A percentile compares a stretch with the other conserved stretches of the same genome.
phyloP scores from a whole-genome alignment of 257 asterid species.

The Dorcoceras hygrometricum region DNA sequence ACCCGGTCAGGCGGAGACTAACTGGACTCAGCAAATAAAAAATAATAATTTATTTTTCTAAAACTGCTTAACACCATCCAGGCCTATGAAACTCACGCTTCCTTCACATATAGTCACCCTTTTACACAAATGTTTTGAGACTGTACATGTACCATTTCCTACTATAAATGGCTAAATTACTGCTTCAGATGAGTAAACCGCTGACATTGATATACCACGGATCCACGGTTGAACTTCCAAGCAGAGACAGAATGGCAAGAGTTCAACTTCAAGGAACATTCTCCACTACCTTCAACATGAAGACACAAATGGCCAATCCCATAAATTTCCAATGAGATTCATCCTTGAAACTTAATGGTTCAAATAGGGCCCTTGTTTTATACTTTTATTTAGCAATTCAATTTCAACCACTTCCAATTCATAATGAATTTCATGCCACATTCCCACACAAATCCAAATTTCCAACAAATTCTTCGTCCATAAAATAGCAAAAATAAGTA shows the following conservation, averaged over 20 bases:
- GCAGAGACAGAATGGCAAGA: background rate
- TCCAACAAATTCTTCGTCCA: background rate
- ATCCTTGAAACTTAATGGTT: background rate
- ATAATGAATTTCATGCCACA: background rate
- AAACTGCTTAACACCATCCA: background rate
- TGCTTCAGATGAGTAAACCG: background rate
- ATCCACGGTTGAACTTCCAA: background rate
- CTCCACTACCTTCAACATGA: background rate
- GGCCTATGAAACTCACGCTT: background rate
- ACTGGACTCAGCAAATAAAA: background rate
- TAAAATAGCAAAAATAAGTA: background rate
- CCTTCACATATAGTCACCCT: too few species aligned
- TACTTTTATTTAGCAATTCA: background rate
- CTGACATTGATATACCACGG: too few species aligned
- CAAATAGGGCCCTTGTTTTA: background rate
- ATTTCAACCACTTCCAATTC: background rate
- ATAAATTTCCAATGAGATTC: background rate
- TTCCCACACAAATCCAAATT: background rate
- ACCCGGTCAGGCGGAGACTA: background rate
- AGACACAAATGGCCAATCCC: background rate
- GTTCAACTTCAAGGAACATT: background rate
- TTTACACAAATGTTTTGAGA: too few species aligned
- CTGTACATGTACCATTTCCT: too few species aligned
- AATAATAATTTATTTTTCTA: too few species aligned
- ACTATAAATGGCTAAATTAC: background rate